Evolutionary conservation across 352 stramenopile genomes (phyloP).

Genomic region (Phytophthora sp.): DNA sequence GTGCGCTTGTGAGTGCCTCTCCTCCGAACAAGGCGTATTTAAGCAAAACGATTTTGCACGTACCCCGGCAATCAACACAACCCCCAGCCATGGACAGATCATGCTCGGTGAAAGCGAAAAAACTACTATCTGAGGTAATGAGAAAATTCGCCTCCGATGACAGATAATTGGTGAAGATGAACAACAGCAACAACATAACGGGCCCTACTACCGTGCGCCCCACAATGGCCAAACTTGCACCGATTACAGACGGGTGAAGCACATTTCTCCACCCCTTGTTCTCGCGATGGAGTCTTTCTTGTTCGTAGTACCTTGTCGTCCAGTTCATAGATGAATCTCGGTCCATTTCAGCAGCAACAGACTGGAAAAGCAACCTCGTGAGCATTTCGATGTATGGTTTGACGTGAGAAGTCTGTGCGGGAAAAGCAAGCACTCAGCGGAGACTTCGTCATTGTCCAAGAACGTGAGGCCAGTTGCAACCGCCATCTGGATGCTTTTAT

Average conservation of each 20-base stretch:
- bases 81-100: conserved; percentile 20
- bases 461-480: too few species aligned
- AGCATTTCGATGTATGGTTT: too few species aligned
- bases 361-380: too few species aligned
- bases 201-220: conserved; percentile 18
- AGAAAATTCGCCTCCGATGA: conserved; percentile 10
- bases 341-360: too few species aligned
- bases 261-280: not conserved
- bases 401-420: too few species aligned
- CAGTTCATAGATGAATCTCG: too few species aligned
- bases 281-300: not conserved
- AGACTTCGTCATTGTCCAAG: too few species aligned
- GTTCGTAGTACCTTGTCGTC: not conserved
- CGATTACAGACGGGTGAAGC: not conserved
- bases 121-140: conserved; percentile 15
- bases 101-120: conserved; percentile 18
- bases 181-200: conserved; percentile 3
- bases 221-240: conserved; percentile 4
- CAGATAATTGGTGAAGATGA: conserved; percentile 6
- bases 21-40: conserved; percentile 8
- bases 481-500: too few species aligned
- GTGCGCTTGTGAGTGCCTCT: not conserved
- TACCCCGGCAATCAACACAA: conserved; percentile 12
- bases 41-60: conserved; percentile 16
- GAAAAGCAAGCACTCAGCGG: too few species aligned